Base-by-base conservation (phyloP, 169 alveolate species). In the Sarcocystis neurona region DNA sequence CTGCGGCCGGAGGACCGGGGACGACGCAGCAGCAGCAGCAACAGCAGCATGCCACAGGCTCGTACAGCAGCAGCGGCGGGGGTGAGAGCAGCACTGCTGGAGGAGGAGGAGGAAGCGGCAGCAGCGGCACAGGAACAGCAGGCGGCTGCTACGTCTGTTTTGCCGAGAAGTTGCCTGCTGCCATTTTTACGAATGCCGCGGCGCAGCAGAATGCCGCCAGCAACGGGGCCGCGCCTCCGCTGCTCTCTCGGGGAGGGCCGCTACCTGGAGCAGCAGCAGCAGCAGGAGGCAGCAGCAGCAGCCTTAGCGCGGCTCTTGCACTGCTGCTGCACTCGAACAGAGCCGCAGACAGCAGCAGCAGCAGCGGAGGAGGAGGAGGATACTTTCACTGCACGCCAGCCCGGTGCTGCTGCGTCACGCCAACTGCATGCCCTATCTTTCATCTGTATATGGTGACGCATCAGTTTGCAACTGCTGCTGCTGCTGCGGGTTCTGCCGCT, bases 371-470 rank as follows among this genome's bases (percentile, higher is more conserved):
- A 53, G 66, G 23, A 2, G 79, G 79, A 27, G 53, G 56, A 5
- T 72, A 72, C 56, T 72, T 72, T 53, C 89, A 84, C 74, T 84
- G 89, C 89, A 84, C 89, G 30, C 89, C 89, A 6, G 89, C 89
- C 77, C 70, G 89, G 32, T 84, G 89, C 74, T 84, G 89, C 70
- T 50, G 68, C 3, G 72, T 84, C 32, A 32, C 89, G 6, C 10
- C 82, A 6, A 41, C 82, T 53, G 34, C 2, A 20, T 48, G 56
- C n/a, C 82, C 82, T 32, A 72, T 72, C 56, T 37, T 72, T 32
- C 82, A 72, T 39, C 43, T 41, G 89, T 41, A 34, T 84, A 84
- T 68, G 79, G 43, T 27, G 27, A 74, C 80, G 50, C 80, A 63
- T 58, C 89, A n/a, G 70, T 48, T 37, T 53, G 43, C 12, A 32